Base-by-base conservation (phyloP, 495 filamentous ascomycete genomes). In the Penicillium turbatum region DNA sequence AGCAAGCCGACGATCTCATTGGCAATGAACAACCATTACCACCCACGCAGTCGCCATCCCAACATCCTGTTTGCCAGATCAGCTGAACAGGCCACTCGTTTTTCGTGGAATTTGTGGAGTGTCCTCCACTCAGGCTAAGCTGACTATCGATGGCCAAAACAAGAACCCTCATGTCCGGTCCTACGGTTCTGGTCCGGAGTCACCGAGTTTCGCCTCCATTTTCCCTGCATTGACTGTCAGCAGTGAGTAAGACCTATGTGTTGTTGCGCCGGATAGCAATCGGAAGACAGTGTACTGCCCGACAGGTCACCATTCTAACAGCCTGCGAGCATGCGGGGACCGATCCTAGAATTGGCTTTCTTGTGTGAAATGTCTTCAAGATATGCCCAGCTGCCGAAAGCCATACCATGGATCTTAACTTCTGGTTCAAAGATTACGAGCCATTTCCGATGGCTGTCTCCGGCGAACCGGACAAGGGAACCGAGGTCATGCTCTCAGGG, bases 391-490 rank as follows among this genome's bases (percentile, higher is more conserved):
- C 17, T 34, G 6, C 27, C 37, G 37, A 41, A 34, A 1, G 12
- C 19, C 27, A 7, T 21, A 15, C 58, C 58, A 53, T 45, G 57
- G 58, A 19, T 51, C 34, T 9, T 5, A 15, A 0, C 9, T 10
- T 32, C 52, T 47, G 49, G 55, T 54, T 52, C 46, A 40, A 19
- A 51, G 39, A 49, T 52, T 45, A 39, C 16, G 29, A 51, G 46
- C 8, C n/a, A 41, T 49, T 51, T 56, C 27, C 49, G 34, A 51
- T 50, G 59, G 46, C 35, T 54, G 41, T 56, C 39, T 56, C 55
- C 57, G 51, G 46, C 61, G 53, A 63, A 66, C 61, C 57, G 44
- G 60, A 61, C 48, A 41, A 57, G 7, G 31, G 31, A 54, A 65
- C 62, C 60, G 54, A 48, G 49, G 47, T 55, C 36, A 44, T 42